phyloP scores from a whole-genome alignment of 352 stramenopile genomes.

The Pythium inflatum region DNA sequence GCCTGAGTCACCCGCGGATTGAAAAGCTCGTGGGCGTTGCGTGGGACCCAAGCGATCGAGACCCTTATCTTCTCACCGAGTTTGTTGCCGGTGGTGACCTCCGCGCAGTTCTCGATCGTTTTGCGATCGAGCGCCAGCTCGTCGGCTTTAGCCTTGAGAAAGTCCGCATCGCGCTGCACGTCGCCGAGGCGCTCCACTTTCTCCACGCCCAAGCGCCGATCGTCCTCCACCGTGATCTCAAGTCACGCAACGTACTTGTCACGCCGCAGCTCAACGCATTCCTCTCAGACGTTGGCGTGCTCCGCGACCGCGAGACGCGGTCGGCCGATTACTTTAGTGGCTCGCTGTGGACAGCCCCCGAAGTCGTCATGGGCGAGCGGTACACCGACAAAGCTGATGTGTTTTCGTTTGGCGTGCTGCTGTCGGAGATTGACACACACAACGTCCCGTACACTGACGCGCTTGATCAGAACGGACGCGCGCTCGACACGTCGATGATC shows the following conservation, averaged over 20 bases:
- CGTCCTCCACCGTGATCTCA: constrained; percentile 27
- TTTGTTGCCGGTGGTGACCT: constrained; percentile 9
- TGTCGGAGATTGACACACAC: constrained; percentile 30
- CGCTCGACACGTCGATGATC: not conserved
- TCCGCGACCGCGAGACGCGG: constrained; percentile 26
- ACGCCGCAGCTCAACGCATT: constrained; percentile 35
- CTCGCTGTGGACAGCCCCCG: constrained; percentile 14
- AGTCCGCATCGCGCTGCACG: constrained; percentile 36
- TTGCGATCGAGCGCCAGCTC: constrained; percentile 16
- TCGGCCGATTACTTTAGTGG: constrained; percentile 15
- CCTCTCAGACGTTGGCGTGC: constrained; percentile 47
- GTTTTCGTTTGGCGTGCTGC: constrained; percentile 19
- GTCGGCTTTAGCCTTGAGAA: constrained; percentile 40
- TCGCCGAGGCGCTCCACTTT: constrained; percentile 29
- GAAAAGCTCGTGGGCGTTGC: constrained; percentile 32
- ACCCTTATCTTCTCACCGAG: constrained; percentile 42
- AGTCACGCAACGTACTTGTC: constrained; percentile 45
- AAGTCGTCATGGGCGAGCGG: constrained; percentile 38
- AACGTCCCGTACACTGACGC: constrained; percentile 6
- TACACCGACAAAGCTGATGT: constrained; percentile 32
- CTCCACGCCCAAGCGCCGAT: not conserved
- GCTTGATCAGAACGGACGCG: not conserved
- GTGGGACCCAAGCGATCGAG: constrained; percentile 16
- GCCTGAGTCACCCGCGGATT: constrained; percentile 58
- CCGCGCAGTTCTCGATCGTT: constrained; percentile 29